Conservation (phyloP, 257 asterid species). For the Hygrophila difformis region DNA sequence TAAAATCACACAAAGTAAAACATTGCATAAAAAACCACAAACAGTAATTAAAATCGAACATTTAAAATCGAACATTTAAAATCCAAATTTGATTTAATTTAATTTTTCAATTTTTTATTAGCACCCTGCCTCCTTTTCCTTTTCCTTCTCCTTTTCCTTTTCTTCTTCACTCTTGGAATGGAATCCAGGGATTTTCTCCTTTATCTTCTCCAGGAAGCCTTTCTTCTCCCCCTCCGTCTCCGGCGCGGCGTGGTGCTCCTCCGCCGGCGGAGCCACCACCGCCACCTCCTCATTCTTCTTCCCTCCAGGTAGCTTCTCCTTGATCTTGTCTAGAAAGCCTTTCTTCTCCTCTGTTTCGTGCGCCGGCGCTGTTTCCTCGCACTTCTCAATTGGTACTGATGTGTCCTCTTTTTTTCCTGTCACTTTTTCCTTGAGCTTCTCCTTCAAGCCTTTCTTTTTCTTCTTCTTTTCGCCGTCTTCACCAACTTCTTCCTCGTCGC, state of each 20-base stretch:
- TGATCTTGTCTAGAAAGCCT: constrained; percentile 61
- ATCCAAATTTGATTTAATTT: too few relatives aligned
- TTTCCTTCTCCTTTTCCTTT: constrained; percentile 33
- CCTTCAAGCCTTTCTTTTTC: constrained; percentile 51
- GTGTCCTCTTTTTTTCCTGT: constrained; percentile 30
- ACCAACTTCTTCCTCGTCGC: background rate
- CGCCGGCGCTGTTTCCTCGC: constrained; percentile 21
- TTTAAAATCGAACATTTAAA: too few relatives aligned
- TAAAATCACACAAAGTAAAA: too few relatives aligned
- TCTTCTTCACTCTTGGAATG: constrained; percentile 46
- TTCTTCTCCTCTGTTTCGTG: constrained; percentile 47
- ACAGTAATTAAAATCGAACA: too few relatives aligned
- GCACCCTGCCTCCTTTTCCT: constrained; percentile 14
- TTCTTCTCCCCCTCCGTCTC: constrained; percentile 45
- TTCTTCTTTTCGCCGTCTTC: constrained; percentile 12
- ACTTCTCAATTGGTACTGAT: constrained; percentile 28
- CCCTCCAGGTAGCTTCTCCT: constrained; percentile 66
- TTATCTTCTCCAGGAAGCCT: constrained; percentile 68
- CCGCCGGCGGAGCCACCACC: constrained; percentile 19
- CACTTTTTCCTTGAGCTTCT: constrained; percentile 34
- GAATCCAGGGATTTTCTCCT: constrained; percentile 68
- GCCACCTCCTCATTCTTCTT: constrained; percentile 43
- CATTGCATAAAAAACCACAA: too few relatives aligned
- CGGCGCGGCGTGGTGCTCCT: constrained; percentile 15
- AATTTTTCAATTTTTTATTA: constrained; percentile 10